Percentiles rank a stretch among this genome's conserved stretches.
phyloP scores from a whole-genome alignment of 331 rosid genomes.

The Dryas integrifolia region DNA sequence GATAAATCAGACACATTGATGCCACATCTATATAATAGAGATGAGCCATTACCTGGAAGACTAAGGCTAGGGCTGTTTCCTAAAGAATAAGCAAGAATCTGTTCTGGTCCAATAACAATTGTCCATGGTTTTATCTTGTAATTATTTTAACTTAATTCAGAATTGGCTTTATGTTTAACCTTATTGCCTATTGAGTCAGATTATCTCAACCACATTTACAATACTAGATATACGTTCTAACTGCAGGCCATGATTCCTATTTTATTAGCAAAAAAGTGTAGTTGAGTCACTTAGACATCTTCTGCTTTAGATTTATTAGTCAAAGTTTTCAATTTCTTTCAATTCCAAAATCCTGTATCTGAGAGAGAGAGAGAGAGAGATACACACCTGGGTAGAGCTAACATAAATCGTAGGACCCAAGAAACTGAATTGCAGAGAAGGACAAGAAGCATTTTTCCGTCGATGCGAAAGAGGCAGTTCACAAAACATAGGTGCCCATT shows the following conservation, averaged over 20 bases:
- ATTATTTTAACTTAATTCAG: background rate
- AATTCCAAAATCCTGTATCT: background rate
- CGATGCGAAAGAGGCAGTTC: constrained; percentile 93
- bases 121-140: background rate
- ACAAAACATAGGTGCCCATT: constrained; percentile 97
- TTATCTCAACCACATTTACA: background rate
- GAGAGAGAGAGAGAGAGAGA: background rate
- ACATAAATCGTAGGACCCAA: constrained; percentile 67
- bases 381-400: constrained; percentile 67
- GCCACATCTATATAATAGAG: background rate
- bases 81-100: background rate
- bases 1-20: background rate
- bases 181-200: background rate
- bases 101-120: background rate
- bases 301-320: background rate
- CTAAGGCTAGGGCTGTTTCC: background rate
- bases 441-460: constrained; percentile 51
- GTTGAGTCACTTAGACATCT: background rate
- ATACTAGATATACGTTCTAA: background rate
- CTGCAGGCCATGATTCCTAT: constrained; percentile 1
- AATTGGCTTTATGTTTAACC: background rate
- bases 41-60: background rate
- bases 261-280: background rate
- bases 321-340: background rate
- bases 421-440: constrained; percentile 73